Percentiles rank a stretch among this genome's conserved stretches.
Conservation (phyloP, 768 basidiomycete genomes). For the Podaxis sp. region DNA sequence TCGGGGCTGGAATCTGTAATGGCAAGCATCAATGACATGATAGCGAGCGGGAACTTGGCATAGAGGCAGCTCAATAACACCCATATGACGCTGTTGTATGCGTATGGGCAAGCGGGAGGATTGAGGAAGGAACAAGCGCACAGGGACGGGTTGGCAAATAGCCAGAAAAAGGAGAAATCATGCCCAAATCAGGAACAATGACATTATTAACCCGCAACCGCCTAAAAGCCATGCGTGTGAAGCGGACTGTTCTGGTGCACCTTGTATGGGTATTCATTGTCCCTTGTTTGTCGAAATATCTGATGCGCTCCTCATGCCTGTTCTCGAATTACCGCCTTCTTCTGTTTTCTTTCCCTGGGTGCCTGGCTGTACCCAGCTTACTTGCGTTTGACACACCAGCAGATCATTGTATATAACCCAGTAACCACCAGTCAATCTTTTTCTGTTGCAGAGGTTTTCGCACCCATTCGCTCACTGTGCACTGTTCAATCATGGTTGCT, state of each 20-base stretch:
- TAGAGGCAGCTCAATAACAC: background rate
- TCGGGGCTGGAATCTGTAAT: no score
- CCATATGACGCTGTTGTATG: background rate
- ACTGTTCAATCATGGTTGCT: constrained; percentile 25
- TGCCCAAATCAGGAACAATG: constrained; percentile 7
- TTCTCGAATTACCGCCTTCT: background rate
- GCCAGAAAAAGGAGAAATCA: background rate
- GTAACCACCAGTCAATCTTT: constrained; percentile 4
- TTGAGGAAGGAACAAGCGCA: background rate
- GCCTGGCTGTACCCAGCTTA: background rate
- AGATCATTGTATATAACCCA: constrained; percentile 8
- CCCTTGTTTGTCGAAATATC: constrained; percentile 16
- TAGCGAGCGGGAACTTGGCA: no score
- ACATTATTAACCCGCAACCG: background rate
- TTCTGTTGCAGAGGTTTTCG: constrained; percentile 1
- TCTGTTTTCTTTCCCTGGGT: constrained; percentile 1
- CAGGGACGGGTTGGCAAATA: background rate
- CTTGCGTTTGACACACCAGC: background rate
- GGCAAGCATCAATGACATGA: no score
- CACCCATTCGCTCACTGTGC: constrained; percentile 17
- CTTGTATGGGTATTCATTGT: constrained; percentile 19
- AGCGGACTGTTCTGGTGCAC: constrained; percentile 5
- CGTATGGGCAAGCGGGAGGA: background rate
- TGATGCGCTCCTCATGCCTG: constrained; percentile 10
- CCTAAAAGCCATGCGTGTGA: background rate